phyloP scores from a whole-genome alignment of 768 basidiomycete genomes.

The Russula foetens region DNA sequence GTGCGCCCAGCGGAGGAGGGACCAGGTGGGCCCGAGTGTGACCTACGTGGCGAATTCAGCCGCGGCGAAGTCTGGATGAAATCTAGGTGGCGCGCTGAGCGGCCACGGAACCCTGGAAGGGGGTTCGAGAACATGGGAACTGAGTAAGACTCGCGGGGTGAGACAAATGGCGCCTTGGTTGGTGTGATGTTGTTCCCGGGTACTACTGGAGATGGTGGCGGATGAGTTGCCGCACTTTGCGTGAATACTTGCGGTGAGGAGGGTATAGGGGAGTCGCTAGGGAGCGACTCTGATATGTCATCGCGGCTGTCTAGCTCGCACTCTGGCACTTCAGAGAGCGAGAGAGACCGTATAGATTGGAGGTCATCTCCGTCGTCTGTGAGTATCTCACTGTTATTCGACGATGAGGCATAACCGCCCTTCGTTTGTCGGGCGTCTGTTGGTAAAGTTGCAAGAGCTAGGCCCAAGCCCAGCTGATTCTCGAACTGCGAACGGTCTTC shows the following conservation, averaged over 20 bases:
- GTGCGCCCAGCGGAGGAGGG: conserved; percentile 9
- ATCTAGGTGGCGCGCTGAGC: conserved; percentile 13
- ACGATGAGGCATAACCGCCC: conserved; percentile 40
- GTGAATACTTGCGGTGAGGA: conserved; percentile 2
- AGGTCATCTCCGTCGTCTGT: conserved; percentile 73
- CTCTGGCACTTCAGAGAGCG: conserved; percentile 13
- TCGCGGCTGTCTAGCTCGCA: neutral
- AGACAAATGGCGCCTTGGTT: neutral
- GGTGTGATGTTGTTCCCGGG: neutral
- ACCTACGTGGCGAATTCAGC: conserved; percentile 28
- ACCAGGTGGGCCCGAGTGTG: conserved; percentile 28
- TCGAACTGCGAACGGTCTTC: conserved; percentile 62
- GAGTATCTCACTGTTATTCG: conserved; percentile 54
- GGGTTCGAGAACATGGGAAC: neutral
- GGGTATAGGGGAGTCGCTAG: conserved; percentile 6
- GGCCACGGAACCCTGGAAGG: neutral
- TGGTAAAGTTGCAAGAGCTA: conserved; percentile 62
- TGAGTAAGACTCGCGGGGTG: neutral
- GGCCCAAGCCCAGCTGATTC: conserved; percentile 52
- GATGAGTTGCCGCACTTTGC: neutral
- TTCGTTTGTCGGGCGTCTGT: conserved; percentile 51
- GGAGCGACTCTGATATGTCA: conserved; percentile 10
- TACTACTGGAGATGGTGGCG: neutral
- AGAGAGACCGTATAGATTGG: conserved; percentile 53
- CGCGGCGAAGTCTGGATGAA: conserved; percentile 22